A percentile compares a stretch with the other conserved stretches of the same genome.
These are phyloP conservation scores for Backusella westeae DNA, from an alignment of 192 early-diverging fungal genomes.

Conservation along the genomic window DNA sequence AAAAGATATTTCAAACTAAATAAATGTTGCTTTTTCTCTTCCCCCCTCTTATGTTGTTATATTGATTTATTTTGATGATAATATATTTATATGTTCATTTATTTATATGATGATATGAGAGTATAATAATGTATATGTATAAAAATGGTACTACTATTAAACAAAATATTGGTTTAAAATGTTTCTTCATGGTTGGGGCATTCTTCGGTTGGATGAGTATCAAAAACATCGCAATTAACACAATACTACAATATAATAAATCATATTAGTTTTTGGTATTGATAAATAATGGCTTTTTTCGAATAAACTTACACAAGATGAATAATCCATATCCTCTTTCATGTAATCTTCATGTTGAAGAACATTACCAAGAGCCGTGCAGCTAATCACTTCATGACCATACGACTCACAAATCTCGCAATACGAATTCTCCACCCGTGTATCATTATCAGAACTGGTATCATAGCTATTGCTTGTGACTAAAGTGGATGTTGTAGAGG, in stretches of 20 bases:
- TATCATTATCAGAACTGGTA: not conserved
- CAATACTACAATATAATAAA: conserved; percentile 50
- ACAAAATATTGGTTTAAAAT: conserved; percentile 40
- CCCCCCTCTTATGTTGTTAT: not conserved
- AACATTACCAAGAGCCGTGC: conserved; percentile 32
- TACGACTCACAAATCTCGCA: conserved; percentile 69
- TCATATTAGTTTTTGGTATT: not conserved
- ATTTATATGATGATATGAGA: not conserved
- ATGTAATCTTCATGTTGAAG: not conserved
- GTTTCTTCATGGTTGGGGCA: conserved; percentile 74
- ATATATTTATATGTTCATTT: not conserved
- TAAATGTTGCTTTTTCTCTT: too few species aligned
- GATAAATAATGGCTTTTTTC: not conserved
- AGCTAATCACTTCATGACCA: conserved; percentile 62
- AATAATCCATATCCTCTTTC: not conserved
- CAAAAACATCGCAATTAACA: conserved; percentile 74
- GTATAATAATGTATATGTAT: not conserved
- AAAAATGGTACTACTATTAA: not conserved
- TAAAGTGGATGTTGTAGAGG: not conserved
- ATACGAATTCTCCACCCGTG: conserved; percentile 37
- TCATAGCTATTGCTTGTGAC: conserved; percentile 5
- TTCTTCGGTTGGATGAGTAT: conserved; percentile 62
- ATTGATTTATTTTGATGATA: not conserved
- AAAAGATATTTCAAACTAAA: too few species aligned
- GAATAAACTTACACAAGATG: conserved; percentile 6